Percentiles rank a stretch among this genome's conserved stretches.
phyloP scores from a whole-genome alignment of 495 filamentous ascomycete genomes.

The Immersiella caudata region DNA sequence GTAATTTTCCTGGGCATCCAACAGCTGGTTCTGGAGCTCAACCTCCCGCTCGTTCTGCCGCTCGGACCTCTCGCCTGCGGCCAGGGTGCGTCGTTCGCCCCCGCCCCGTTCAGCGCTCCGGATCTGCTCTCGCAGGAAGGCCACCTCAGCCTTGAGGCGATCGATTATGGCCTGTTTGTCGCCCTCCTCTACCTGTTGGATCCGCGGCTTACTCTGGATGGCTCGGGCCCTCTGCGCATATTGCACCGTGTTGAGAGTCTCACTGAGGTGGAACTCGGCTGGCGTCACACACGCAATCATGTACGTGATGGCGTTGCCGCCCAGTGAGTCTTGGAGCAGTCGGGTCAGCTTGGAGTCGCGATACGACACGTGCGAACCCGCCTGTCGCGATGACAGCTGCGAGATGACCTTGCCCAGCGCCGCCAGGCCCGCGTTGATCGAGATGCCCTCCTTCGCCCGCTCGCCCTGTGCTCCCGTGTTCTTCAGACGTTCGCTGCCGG shows the following conservation, averaged over 20 bases:
- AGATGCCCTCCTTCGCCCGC: slow-evolving; percentile 94
- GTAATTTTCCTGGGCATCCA: slow-evolving; percentile 95
- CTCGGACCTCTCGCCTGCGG: slow-evolving; percentile 71
- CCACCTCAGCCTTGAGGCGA: slow-evolving; percentile 88
- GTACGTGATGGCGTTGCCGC: slow-evolving; percentile 96
- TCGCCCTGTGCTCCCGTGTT: slow-evolving; percentile 96
- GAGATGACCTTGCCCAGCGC: slow-evolving; percentile 98
- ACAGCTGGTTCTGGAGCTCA: slow-evolving; percentile 90
- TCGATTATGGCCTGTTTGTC: slow-evolving; percentile 96
- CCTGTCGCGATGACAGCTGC: slow-evolving; percentile 86
- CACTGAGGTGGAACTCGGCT: slow-evolving; percentile 95
- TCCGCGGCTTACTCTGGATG: slow-evolving; percentile 96
- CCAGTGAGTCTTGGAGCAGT: slow-evolving; percentile 95
- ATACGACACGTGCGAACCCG: slow-evolving; percentile 94
- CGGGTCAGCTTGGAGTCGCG: slow-evolving; percentile 96
- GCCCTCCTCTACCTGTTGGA: slow-evolving; percentile 91
- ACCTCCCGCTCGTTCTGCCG: slow-evolving; percentile 82
- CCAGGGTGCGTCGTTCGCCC: slow-evolving; percentile 58
- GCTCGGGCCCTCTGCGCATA: slow-evolving; percentile 95
- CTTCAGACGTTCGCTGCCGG: slow-evolving; percentile 95
- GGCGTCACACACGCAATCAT: slow-evolving; percentile 99
- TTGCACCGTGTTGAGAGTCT: slow-evolving; percentile 95
- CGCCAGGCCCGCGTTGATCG: slow-evolving; percentile 95
- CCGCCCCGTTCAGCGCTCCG: slow-evolving; percentile 65
- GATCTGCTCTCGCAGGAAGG: slow-evolving; percentile 93